Evolutionary conservation across 108 stramenopile genomes (phyloP).

Genomic region (Phaeodactylum tricornutum): DNA sequence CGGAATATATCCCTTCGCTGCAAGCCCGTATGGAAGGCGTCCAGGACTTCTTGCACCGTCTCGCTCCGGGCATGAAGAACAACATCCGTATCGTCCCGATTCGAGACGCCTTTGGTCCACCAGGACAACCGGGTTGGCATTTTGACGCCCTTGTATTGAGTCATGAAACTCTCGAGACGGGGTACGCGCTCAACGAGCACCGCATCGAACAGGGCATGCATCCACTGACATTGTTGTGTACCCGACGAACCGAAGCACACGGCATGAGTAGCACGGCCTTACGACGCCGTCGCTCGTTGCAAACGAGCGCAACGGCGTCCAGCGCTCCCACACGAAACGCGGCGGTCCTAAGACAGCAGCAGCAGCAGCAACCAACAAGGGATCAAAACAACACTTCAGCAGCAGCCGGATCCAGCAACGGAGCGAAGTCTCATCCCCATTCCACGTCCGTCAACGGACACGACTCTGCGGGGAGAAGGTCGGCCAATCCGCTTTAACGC

Average conservation of each 20-base stretch:
- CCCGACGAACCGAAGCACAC: conserved; percentile 74
- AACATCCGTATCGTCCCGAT: conserved; percentile 64
- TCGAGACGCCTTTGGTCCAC: conserved; percentile 66
- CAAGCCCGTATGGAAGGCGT: conserved; percentile 53
- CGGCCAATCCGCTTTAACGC: too few relatives aligned
- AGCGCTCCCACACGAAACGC: too few relatives aligned
- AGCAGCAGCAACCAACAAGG: too few relatives aligned
- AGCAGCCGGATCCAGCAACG: too few relatives aligned
- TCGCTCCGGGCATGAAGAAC: conserved; percentile 84
- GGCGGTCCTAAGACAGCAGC: too few relatives aligned
- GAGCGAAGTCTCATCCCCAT: too few relatives aligned
- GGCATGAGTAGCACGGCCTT: conserved; percentile 84
- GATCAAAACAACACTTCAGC: too few relatives aligned
- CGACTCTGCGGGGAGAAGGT: too few relatives aligned
- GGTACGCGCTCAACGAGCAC: conserved; percentile 58
- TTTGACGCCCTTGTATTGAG: conserved; percentile 77
- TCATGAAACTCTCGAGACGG: conserved; percentile 76
- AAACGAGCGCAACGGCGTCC: conserved; percentile 6
- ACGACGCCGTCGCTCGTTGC: conserved; percentile 32
- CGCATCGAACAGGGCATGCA: conserved; percentile 35
- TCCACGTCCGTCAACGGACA: too few relatives aligned
- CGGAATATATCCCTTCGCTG: conserved; percentile 52
- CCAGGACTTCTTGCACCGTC: conserved; percentile 55
- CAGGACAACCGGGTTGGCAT: conserved; percentile 37
- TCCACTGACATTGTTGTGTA: conserved; percentile 71